Evolutionary conservation across 257 asterid genomes (phyloP).

Genomic region (Eustoma russellianum): DNA sequence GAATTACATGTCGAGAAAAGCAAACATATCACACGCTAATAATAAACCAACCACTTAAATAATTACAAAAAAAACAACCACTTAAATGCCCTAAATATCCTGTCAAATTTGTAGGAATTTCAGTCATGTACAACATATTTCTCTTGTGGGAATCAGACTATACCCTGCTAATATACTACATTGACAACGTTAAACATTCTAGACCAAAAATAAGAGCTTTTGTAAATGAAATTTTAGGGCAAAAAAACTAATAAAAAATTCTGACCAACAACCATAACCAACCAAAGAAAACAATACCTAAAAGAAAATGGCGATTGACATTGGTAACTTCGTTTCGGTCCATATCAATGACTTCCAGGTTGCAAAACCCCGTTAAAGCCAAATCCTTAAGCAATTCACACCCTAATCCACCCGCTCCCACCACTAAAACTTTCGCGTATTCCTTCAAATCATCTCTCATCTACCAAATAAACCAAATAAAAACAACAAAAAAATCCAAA

Average conservation of each 20-base stretch:
- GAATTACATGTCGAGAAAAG: too few relatives aligned
- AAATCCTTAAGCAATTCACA: constrained; percentile 94
- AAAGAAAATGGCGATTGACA: constrained; percentile 92
- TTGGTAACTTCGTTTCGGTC: constrained; percentile 94
- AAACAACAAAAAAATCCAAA: constrained; percentile 2
- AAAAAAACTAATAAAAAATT: not conserved
- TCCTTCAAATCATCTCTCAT: constrained; percentile 78
- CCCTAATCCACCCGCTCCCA: constrained; percentile 98
- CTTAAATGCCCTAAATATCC: too few relatives aligned
- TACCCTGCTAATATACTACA: too few relatives aligned
- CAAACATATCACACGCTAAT: too few relatives aligned
- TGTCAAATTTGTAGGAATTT: too few relatives aligned
- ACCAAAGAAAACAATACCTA: constrained; percentile 37
- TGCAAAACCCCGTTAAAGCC: constrained; percentile 82
- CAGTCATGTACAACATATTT: too few relatives aligned
- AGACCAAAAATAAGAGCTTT: too few relatives aligned
- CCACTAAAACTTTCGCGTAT: constrained; percentile 72
- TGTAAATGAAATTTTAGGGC: too few relatives aligned
- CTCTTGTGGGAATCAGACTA: too few relatives aligned
- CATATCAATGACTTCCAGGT: constrained; percentile 93
- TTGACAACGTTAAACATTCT: too few relatives aligned
- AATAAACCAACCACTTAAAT: too few relatives aligned
- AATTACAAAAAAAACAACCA: too few relatives aligned
- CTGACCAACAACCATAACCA: not conserved
- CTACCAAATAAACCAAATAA: constrained; percentile 24